Evolutionary conservation across 2,329 filamentous ascomycete genomes (phyloP).

Genomic region (Neophaeococcomyces mojaviensis): DNA sequence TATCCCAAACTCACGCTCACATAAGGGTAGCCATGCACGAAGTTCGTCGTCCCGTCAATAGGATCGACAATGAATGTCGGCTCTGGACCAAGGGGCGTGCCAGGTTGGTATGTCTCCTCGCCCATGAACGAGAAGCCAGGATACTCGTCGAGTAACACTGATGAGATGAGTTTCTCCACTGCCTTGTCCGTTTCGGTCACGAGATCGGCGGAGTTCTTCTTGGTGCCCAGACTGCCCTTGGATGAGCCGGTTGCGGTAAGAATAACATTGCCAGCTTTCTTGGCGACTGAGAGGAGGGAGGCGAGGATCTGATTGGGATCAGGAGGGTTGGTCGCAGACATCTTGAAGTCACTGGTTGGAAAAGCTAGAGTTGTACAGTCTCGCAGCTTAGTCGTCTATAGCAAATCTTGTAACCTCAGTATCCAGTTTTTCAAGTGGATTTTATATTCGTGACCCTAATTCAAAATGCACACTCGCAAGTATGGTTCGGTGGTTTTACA

Average conservation of each 20-base stretch:
- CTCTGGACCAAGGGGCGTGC: slow-evolving; percentile 41
- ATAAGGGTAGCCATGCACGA: slow-evolving; percentile 55
- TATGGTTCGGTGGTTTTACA: too few species aligned
- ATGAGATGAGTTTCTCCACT: slow-evolving; percentile 52
- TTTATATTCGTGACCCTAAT: too few species aligned
- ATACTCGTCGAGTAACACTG: slow-evolving; percentile 43
- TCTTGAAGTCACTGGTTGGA: too few species aligned
- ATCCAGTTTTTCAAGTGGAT: too few species aligned
- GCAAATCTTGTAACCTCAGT: too few species aligned
- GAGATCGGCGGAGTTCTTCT: slow-evolving; percentile 50
- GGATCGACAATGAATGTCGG: slow-evolving; percentile 59
- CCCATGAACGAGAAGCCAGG: slow-evolving; percentile 47
- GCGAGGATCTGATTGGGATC: slow-evolving; percentile 29
- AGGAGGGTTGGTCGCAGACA: too few species aligned
- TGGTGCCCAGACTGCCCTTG: slow-evolving; percentile 32
- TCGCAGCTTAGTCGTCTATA: too few species aligned
- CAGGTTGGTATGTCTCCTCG: slow-evolving; percentile 54
- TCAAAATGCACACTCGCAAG: too few species aligned
- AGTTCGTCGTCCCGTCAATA: slow-evolving; percentile 59
- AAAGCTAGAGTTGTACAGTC: too few species aligned
- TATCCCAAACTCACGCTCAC: slow-evolving; percentile 54
- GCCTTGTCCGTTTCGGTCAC: slow-evolving; percentile 58
- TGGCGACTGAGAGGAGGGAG: slow-evolving; percentile 33
- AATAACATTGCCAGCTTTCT: slow-evolving; percentile 37
- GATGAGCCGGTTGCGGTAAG: slow-evolving; percentile 27